Percentiles rank a stretch among this genome's conserved stretches.
These are phyloP conservation scores for Neospermospora avenae DNA, from an alignment of 2,329 filamentous ascomycete genomes.

Conservation along the genomic window DNA sequence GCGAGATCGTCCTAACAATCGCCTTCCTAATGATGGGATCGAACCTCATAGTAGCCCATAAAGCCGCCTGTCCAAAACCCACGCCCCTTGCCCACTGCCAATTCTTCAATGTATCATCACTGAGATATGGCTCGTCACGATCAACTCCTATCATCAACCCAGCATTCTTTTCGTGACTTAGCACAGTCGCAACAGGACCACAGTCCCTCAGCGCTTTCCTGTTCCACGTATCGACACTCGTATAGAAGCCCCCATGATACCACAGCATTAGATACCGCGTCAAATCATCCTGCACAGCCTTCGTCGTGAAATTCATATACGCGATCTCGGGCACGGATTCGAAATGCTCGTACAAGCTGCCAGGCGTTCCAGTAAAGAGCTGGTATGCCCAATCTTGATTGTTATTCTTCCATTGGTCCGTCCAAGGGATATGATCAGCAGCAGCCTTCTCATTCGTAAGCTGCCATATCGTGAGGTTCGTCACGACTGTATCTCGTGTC, in stretches of 20 bases:
- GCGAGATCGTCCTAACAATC: slow-evolving; percentile 25
- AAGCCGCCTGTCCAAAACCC: slow-evolving; percentile 18
- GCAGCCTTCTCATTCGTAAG: slow-evolving; percentile 12
- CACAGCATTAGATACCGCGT: slow-evolving; percentile 23
- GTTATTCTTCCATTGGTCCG: slow-evolving; percentile 18
- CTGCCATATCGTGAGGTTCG: slow-evolving; percentile 24
- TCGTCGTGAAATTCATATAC: slow-evolving; percentile 5
- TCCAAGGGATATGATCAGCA: slow-evolving; percentile 11
- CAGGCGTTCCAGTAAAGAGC: slow-evolving; percentile 8
- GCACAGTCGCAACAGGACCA: slow-evolving; percentile 9
- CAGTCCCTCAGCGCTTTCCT: slow-evolving; percentile 19
- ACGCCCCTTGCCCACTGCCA: slow-evolving; percentile 24
- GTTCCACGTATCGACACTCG: slow-evolving; percentile 24
- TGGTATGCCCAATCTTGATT: slow-evolving; percentile 22
- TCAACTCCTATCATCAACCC: slow-evolving; percentile 27
- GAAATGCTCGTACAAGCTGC: slow-evolving; percentile 16
- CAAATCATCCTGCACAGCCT: slow-evolving; percentile 17
- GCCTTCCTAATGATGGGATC: slow-evolving; percentile 25
- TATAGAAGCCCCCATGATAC: slow-evolving; percentile 25
- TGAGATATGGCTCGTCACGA: slow-evolving; percentile 27
- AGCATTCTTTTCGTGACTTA: slow-evolving; percentile 11
- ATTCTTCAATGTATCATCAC: slow-evolving; percentile 3
- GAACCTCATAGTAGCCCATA: slow-evolving; percentile 27
- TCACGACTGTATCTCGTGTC: slow-evolving; percentile 1
- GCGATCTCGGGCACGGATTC: slow-evolving; percentile 15